Conservation (phyloP, 306 rosid species). For the Vigna angularis region DNA sequence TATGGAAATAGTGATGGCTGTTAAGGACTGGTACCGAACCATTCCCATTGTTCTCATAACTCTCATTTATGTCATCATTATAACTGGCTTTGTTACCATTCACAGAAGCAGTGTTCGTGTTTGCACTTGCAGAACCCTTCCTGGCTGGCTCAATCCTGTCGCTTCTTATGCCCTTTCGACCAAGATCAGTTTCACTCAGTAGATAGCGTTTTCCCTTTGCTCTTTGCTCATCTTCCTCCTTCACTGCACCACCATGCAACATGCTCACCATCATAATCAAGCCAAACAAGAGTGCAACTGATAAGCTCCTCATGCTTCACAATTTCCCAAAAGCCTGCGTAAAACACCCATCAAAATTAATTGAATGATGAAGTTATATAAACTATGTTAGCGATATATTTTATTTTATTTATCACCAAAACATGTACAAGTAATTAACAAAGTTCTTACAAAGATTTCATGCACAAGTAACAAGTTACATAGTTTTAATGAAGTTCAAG, state of each 20-base stretch:
- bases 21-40: not conserved
- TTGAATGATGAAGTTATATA: not conserved
- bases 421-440: too few relatives aligned
- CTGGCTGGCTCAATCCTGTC: not conserved
- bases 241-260: slow-evolving; percentile 19
- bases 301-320: slow-evolving; percentile 29
- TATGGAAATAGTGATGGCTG: slow-evolving; percentile 18
- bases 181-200: slow-evolving; percentile 13
- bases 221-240: slow-evolving; percentile 3
- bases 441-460: not conserved
- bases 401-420: too few relatives aligned
- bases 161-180: slow-evolving; percentile 30
- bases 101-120: not conserved
- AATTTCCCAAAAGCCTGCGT: slow-evolving; percentile 19
- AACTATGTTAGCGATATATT: not conserved
- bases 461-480: not conserved
- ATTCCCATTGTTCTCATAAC: not conserved
- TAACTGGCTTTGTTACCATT: not conserved
- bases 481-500: not conserved
- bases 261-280: slow-evolving; percentile 6
- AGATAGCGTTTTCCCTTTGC: slow-evolving; percentile 10
- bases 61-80: not conserved
- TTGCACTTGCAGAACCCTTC: not conserved
- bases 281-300: not conserved
- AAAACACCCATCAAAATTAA: not conserved